Base-by-base conservation (phyloP, 2,329 filamentous ascomycete species). In the Pezicula radicicola region DNA sequence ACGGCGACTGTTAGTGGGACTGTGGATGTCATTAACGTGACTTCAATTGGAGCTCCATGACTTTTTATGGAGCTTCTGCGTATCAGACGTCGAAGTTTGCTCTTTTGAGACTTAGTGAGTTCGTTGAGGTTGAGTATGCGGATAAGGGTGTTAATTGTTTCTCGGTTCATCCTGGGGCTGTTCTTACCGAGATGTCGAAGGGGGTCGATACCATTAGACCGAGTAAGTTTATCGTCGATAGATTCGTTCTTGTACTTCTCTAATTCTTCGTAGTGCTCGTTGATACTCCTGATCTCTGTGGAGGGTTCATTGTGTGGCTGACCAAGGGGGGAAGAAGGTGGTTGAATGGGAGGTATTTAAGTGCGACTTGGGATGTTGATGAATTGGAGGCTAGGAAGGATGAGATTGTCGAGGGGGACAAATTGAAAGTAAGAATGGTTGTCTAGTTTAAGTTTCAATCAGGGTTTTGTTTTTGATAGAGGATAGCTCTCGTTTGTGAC, bases 51-150 rank as follows among this genome's bases (percentile, higher is more conserved):
- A 2, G 75, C 70, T 61, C 71, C 21, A 44, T 57, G 6, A 48
- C 66, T 10, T 45, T 45, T 0, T 64, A 62, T 0, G 68, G 69
- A 2, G 70, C 65, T 0, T 75, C 70, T 15, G 69, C 67, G 0
- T 80, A 80, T 56, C 74, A 77, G 60, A 64, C 64, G 1, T 65
- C 66, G 43, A 78, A 79, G 56, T 68, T 77, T 39, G 71, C 72
- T 0, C 51, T 75, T 1, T 61, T 68, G 44, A 70, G 75, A 9
- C 61, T 79, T 16, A 71, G 68, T 25, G 72, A 80, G 57, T 77
- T 74, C 52, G 52, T 77, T 18, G 64, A 63, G 4, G 54, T 52
- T 10, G 76, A 79, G 55, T 75, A 79, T 58, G 55, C 52, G 9
- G 62, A 67, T 7, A 55, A 73, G 48, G 74, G 71, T 0, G 53